These are phyloP conservation scores for Durotheca rogersii DNA, from an alignment of 495 filamentous ascomycete genomes.

Conservation along the genomic window DNA sequence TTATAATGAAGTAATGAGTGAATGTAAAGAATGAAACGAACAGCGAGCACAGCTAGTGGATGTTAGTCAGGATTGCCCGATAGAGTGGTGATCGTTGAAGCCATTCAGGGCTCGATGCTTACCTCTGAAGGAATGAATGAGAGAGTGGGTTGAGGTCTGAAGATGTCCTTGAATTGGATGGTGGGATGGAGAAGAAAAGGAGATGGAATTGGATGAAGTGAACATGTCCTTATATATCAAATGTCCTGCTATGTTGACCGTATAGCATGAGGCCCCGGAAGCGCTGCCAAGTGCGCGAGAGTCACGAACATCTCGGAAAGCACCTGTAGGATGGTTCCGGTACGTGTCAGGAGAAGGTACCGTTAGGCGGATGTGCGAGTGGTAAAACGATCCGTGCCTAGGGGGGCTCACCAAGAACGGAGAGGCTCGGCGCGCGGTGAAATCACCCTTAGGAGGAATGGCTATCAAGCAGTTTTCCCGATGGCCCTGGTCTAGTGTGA, in stretches of 20 bases:
- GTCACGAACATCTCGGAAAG: conserved; percentile 43
- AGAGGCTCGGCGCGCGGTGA: conserved; percentile 25
- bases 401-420: conserved; percentile 22
- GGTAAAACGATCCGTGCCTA: conserved; percentile 44
- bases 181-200: conserved; percentile 44
- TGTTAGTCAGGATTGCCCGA: conserved; percentile 24
- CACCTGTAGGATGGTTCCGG: conserved; percentile 44
- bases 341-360: conserved; percentile 48
- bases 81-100: conserved; percentile 2
- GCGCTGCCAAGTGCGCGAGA: conserved; percentile 43
- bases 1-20: no score
- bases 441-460: conserved; percentile 27
- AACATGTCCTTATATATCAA: conserved; percentile 45
- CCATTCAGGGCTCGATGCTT: conserved; percentile 17
- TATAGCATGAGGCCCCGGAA: conserved; percentile 41
- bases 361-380: conserved; percentile 35
- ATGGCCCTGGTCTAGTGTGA: conserved; percentile 11
- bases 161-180: conserved; percentile 40
- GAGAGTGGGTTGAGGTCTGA: conserved; percentile 34
- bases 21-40: conserved; percentile 49
- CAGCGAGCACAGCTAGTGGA: conserved; percentile 51
- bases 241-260: conserved; percentile 26
- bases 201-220: conserved; percentile 22
- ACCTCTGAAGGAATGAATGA: conserved; percentile 55
- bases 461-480: conserved; percentile 12